Evolutionary conservation across 2,329 filamentous ascomycete genomes (phyloP).

Genomic region (Penicillium sp.): DNA sequence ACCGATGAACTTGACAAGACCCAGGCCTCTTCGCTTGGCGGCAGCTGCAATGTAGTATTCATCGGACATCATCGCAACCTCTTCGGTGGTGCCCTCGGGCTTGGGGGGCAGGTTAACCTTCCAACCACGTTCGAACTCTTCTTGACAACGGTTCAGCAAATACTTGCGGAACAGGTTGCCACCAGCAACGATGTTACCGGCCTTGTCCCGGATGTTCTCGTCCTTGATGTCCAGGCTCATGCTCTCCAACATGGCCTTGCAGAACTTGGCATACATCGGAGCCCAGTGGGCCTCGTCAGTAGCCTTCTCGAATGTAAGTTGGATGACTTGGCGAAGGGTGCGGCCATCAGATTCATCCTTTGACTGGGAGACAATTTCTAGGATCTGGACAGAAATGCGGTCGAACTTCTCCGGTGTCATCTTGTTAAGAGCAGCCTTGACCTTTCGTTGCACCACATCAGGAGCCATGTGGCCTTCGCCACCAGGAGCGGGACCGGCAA

Average conservation of each 20-base stretch:
- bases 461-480: slow-evolving; percentile 66
- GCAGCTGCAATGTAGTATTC: slow-evolving; percentile 94
- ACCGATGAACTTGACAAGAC: slow-evolving; percentile 98
- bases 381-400: slow-evolving; percentile 86
- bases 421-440: slow-evolving; percentile 98
- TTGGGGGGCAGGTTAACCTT: slow-evolving; percentile 75
- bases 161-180: slow-evolving; percentile 98
- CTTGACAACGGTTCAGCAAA: slow-evolving; percentile 94
- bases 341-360: slow-evolving; percentile 93
- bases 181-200: slow-evolving; percentile 78
- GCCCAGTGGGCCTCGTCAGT: slow-evolving; percentile 98
- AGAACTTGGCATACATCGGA: slow-evolving; percentile 98
- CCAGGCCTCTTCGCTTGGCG: slow-evolving; percentile 91
- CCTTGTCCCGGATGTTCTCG: slow-evolving; percentile 88
- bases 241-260: slow-evolving; percentile 89
- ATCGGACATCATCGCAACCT: slow-evolving; percentile 80
- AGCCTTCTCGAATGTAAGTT: slow-evolving; percentile 98
- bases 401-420: slow-evolving; percentile 99
- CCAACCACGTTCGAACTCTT: slow-evolving; percentile 98
- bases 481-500: slow-evolving; percentile 45
- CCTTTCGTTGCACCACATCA: slow-evolving; percentile 94
- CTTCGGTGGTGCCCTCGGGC: slow-evolving; percentile 64
- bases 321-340: slow-evolving; percentile 93
- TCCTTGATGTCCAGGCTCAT: slow-evolving; percentile 95
- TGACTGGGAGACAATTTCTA: slow-evolving; percentile 86